phyloP scores from a whole-genome alignment of 2,329 filamentous ascomycete species.

The Talaromyces funiculosus region DNA sequence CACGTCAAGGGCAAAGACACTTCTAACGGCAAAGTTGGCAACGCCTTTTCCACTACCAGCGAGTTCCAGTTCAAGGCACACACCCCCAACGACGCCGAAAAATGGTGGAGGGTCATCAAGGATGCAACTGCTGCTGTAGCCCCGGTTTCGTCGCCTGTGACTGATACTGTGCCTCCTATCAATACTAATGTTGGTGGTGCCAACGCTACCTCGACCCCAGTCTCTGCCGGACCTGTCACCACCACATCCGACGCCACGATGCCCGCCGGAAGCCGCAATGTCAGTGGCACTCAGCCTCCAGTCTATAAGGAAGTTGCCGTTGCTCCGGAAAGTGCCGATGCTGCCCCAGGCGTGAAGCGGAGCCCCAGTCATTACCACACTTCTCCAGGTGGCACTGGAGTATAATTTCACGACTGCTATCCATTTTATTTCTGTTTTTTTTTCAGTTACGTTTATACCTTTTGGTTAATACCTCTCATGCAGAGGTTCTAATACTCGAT shows the following conservation, averaged over 20 bases:
- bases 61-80: conserved; percentile 87
- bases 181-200: conserved; percentile 14
- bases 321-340: background rate
- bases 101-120: conserved; percentile 74
- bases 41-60: conserved; percentile 71
- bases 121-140: conserved; percentile 18
- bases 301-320: background rate
- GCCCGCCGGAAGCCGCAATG: conserved; percentile 8
- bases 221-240: background rate
- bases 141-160: conserved; percentile 1
- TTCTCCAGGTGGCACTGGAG: conserved; percentile 23
- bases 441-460: background rate
- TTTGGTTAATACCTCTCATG: background rate
- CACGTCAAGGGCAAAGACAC: conserved; percentile 92
- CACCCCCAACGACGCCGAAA: conserved; percentile 69
- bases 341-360: conserved; percentile 18
- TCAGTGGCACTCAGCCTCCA: conserved; percentile 10
- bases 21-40: conserved; percentile 67
- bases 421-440: background rate
- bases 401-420: conserved; percentile 14
- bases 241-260: background rate
- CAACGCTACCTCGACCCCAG: background rate
- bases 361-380: conserved; percentile 26
- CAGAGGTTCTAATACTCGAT: background rate
- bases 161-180: conserved; percentile 1